These are phyloP conservation scores for Vigna mungo DNA, from an alignment of 306 rosid genomes.

Conservation along the genomic window DNA sequence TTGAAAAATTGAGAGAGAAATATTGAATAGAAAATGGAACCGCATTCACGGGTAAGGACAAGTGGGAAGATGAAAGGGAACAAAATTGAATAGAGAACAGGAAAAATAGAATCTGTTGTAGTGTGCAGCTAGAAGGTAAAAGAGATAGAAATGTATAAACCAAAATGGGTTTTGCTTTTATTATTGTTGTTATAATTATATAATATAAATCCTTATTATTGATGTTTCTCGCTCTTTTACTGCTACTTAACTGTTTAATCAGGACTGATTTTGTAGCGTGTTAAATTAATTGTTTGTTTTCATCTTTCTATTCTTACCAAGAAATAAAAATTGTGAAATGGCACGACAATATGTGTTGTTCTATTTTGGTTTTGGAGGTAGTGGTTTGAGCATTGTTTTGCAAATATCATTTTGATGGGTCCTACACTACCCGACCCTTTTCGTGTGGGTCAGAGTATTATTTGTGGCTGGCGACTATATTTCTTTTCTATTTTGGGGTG, in stretches of 20 bases:
- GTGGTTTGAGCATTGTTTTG: background rate
- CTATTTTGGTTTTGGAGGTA: background rate
- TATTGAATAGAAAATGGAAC: background rate
- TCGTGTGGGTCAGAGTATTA: conserved; percentile 5
- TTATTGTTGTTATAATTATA: background rate
- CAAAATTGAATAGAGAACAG: background rate
- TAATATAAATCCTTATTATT: background rate
- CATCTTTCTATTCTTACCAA: background rate
- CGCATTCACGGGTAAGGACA: background rate
- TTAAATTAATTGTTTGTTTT: background rate
- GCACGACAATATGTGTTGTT: background rate
- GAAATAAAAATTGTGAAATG: background rate
- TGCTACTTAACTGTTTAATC: background rate
- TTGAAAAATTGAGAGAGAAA: background rate
- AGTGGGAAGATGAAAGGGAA: background rate
- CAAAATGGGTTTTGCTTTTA: background rate
- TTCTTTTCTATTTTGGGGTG: background rate
- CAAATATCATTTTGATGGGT: conserved; percentile 2
- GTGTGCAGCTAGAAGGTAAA: background rate
- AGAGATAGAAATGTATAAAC: background rate
- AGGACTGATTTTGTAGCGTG: background rate
- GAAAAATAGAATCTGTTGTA: background rate
- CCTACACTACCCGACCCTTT: background rate
- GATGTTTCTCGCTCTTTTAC: too few relatives aligned
- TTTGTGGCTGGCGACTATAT: background rate